Evolutionary conservation across 495 filamentous ascomycete genomes (phyloP), one percentile per base, ranked within the genome.

Genomic region (Lentithecium fluviatile): DNA sequence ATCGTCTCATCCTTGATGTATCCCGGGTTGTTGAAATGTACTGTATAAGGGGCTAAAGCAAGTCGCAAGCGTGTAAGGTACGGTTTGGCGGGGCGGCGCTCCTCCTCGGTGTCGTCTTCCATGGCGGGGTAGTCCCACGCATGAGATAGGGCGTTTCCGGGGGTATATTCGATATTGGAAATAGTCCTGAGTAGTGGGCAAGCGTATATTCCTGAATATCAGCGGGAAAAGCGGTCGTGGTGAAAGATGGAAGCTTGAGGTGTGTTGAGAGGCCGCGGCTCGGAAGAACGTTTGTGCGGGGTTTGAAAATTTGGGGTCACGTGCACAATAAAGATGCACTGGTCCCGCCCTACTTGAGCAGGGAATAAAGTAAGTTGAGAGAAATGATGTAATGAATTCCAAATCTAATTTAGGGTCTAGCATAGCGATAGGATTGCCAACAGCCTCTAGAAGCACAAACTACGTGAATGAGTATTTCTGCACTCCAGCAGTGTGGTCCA

Each of bases 1-100:
- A 76, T 66, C 10, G 65, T 71, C 11, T 58, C 36, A 10, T 69
- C 66, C 23, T 68, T 67, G 36, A 74, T 57, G 52, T 76, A 76
- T 15, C 56, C 66, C 0, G 70, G 62, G 3, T 50, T 48, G 26
- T 63, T 63, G 67, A 76, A 74, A 55, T 76, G 73, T 17, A 71
- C 58, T 0, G 68, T 66, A 64, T 71, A 76, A 24, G 71, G 59
- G 13, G 64, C 60, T 4, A 74, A 51, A 21, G 62, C 69, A 2
- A 76, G 67, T 21, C 68, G 63, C 19, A 76, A 29, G 38, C 68
- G 59, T 32, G 69, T 64, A 17, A 64, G 56, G 37, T 52, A 60
- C n/a, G 54, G 60, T 29, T 61, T 56, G 37, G 48, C 17, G 1
- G 32, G 29, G 37, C 29, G 53, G 19, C 40, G 6, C 24, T 25